Base-by-base conservation (phyloP, 1,284 basidiomycete species). In the Takashimella tepidaria region DNA sequence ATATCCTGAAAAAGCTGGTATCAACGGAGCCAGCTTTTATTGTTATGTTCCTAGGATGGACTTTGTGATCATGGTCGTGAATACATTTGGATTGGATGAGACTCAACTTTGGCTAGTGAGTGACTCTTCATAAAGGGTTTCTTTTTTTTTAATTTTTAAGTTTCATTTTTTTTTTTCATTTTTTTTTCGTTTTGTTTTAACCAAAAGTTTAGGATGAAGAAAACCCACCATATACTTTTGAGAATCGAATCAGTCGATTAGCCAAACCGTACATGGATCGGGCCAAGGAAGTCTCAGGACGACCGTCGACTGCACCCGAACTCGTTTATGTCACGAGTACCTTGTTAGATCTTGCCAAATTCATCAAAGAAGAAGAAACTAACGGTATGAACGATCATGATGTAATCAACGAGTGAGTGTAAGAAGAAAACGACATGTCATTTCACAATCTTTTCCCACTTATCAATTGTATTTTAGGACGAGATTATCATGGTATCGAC, bases 31-130 rank as follows among this genome's bases (percentile, higher is more conserved):
- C 10, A 37, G 31, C 31, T 37, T 37, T 46, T 61, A 61, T 46
- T 61, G 60, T 44, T 54, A 61, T 40, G 31, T 59, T 10, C 60
- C 60, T 3, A 55, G 60, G 6, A 41, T 59, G 25, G 57, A 61
- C 41, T 46, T 61, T 13, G 44, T 61, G 40, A 21, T 61, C 19
- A 31, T 61, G 12, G 49, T 55, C 25, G n/a, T 57, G 13, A 50
- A 53, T 45, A 40, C 49, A 20, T 61, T 53, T 24, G 60, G 60
- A 12, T 45, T 61, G 42, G 60, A 61, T 46, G 47, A 58, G 51
- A 41, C 50, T 16, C 50, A 57, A 20, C 58, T 46, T 44, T 61
- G 60, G 60, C 26, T 31, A 26, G 59, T 61, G 50, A 47, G 59
- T 56, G 21, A n/a, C n/a, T n/a, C n/a, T n/a, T n/a, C n/a, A n/a